phyloP scores from a whole-genome alignment of 2,329 filamentous ascomycete species.

The Lachnellula cervina region DNA sequence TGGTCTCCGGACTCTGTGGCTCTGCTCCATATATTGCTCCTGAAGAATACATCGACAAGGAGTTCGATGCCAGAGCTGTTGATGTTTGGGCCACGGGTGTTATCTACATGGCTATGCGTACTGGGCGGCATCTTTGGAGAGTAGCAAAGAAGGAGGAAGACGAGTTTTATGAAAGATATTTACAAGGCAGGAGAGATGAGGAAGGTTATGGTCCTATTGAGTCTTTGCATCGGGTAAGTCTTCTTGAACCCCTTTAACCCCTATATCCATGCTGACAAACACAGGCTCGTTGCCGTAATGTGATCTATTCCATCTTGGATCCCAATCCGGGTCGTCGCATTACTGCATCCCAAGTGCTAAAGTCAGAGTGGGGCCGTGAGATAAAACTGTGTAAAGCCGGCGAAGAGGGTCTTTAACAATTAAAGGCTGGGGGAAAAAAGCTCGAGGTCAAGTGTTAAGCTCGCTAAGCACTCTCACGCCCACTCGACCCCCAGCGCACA shows the following conservation, averaged over 20 bases:
- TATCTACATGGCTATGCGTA: conserved; percentile 99
- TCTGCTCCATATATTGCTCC: conserved; percentile 97
- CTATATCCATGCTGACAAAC: conserved; percentile 10
- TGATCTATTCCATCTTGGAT: conserved; percentile 97
- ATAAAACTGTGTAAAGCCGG: conserved; percentile 96
- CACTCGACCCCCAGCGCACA: conserved; percentile 5
- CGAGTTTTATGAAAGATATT: conserved; percentile 92
- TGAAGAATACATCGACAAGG: conserved; percentile 90
- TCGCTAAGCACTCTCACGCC: conserved; percentile 9
- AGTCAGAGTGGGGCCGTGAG: conserved; percentile 97
- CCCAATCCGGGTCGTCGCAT: conserved; percentile 89
- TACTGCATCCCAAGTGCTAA: conserved; percentile 92
- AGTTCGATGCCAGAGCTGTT: conserved; percentile 96
- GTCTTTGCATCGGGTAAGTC: conserved; percentile 83
- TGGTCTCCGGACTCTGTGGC: conserved; percentile 94
- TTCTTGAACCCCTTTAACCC: neutral
- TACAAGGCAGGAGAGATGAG: conserved; percentile 88
- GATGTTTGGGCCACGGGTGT: conserved; percentile 98
- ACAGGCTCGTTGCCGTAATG: conserved; percentile 93
- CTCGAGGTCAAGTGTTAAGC: conserved; percentile 13
- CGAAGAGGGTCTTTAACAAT: conserved; percentile 78
- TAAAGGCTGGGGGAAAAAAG: conserved; percentile 12
- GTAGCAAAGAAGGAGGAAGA: conserved; percentile 97
- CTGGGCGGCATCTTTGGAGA: conserved; percentile 90
- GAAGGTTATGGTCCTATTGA: conserved; percentile 96